Conservation (phyloP, 1,284 basidiomycete genomes). For the Leccinum fallax region DNA sequence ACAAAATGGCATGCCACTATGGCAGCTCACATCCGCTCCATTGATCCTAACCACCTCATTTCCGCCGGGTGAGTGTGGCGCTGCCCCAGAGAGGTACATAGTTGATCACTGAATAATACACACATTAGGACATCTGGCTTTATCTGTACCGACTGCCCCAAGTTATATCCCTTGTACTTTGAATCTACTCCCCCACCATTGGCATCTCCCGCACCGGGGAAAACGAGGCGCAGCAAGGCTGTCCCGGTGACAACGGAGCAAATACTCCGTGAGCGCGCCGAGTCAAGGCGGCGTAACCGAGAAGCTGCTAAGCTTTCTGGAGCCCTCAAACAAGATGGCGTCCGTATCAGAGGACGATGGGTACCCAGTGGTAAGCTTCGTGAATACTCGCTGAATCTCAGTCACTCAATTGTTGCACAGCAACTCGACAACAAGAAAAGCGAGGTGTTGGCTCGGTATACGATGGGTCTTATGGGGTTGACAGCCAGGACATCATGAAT, state of each 20-base stretch:
- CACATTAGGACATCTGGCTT: conserved; percentile 55
- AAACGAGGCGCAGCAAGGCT: conserved; percentile 37
- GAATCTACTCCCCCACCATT: conserved; percentile 36
- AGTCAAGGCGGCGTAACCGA: conserved; percentile 41
- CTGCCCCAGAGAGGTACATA: not conserved
- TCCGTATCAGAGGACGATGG: conserved; percentile 66
- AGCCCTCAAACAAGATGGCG: conserved; percentile 39
- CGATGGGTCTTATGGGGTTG: conserved; percentile 65
- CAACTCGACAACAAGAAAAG: conserved; percentile 48
- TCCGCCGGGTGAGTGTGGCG: conserved; percentile 52
- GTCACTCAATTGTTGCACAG: conserved; percentile 26
- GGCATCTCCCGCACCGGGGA: conserved; percentile 38
- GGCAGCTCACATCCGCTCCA: conserved; percentile 44
- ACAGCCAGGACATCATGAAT: conserved; percentile 63
- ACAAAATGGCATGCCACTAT: conserved; percentile 58
- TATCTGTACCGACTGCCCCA: conserved; percentile 57
- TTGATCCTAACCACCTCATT: conserved; percentile 68
- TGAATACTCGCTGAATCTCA: not conserved
- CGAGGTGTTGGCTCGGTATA: conserved; percentile 48
- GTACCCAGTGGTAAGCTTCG: conserved; percentile 47
- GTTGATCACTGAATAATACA: not conserved
- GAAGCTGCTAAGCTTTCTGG: conserved; percentile 30
- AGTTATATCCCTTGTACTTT: conserved; percentile 46
- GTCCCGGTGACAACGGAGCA: conserved; percentile 46
- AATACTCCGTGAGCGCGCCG: conserved; percentile 50